Percentiles rank a stretch among this genome's conserved stretches.
phyloP scores from a whole-genome alignment of 2,329 filamentous ascomycete genomes.

The Escovopsis sp. region DNA sequence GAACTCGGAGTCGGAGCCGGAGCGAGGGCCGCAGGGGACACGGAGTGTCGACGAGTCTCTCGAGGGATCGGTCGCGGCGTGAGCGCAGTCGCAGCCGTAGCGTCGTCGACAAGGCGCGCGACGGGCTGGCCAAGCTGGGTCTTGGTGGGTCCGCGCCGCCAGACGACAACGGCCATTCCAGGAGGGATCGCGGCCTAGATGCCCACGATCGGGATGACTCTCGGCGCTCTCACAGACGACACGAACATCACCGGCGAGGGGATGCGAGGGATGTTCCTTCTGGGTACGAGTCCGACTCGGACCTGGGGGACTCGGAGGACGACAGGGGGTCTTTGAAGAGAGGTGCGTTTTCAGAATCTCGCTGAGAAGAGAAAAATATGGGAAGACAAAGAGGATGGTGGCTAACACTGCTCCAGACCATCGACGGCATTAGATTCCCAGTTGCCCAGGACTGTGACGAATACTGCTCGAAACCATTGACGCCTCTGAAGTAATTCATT shows the following conservation, averaged over 20 bases:
- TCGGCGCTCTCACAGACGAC: constrained; percentile 22
- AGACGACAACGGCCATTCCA: constrained; percentile 22
- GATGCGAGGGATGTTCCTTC: constrained; percentile 20
- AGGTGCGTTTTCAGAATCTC: too few species aligned
- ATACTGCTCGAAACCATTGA: too few species aligned
- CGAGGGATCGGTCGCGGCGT: constrained; percentile 27
- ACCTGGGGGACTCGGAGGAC: constrained; percentile 43
- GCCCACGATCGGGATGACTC: constrained; percentile 27
- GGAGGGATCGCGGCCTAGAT: constrained; percentile 25
- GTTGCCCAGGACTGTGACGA: too few species aligned
- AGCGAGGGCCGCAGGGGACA: constrained; percentile 26
- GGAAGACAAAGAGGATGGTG: too few species aligned
- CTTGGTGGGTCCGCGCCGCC: constrained; percentile 30
- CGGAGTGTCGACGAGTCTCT: constrained; percentile 27
- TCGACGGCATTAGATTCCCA: too few species aligned
- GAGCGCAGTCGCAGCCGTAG: constrained; percentile 44
- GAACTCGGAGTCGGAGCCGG: constrained; percentile 28
- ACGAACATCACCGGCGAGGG: constrained; percentile 19
- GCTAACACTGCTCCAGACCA: too few species aligned
- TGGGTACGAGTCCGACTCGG: constrained; percentile 35
- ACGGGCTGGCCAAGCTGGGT: constrained; percentile 45
- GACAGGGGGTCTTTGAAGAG: constrained; percentile 37
- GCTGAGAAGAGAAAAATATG: constrained; percentile 11
- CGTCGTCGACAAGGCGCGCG: constrained; percentile 46
- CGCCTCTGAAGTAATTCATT: too few species aligned